These are phyloP conservation scores for Pezicula rhizophila DNA, from an alignment of 2,329 filamentous ascomycete genomes.

Conservation along the genomic window DNA sequence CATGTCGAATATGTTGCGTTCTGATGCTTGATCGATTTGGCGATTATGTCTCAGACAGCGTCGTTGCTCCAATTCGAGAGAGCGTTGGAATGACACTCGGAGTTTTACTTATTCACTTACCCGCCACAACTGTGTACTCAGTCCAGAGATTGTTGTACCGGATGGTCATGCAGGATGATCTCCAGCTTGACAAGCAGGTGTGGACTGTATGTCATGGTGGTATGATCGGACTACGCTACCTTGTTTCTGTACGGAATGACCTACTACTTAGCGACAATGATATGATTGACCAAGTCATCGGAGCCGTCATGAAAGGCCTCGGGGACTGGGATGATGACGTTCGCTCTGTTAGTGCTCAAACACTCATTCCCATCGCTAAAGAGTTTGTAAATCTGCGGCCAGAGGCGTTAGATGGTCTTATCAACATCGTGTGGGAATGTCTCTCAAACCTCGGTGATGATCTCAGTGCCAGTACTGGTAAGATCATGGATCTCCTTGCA, in stretches of 20 bases:
- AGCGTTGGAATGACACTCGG: conserved; percentile 92
- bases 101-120: conserved; percentile 78
- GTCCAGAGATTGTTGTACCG: conserved; percentile 81
- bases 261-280: conserved; percentile 75
- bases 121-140: conserved; percentile 70
- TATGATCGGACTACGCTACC: conserved; percentile 93
- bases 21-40: conserved; percentile 97
- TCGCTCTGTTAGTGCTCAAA: conserved; percentile 94
- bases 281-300: conserved; percentile 88
- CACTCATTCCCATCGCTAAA: conserved; percentile 88
- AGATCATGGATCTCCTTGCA: conserved; percentile 95
- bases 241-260: conserved; percentile 92
- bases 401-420: conserved; percentile 69
- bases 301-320: conserved; percentile 90
- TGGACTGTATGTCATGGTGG: conserved; percentile 98
- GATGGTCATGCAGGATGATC: conserved; percentile 86
- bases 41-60: conserved; percentile 95
- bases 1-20: conserved; percentile 90
- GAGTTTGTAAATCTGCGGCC: conserved; percentile 87
- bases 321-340: conserved; percentile 92
- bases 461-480: conserved; percentile 91
- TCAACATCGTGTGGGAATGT: conserved; percentile 96
- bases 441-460: conserved; percentile 95
- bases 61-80: conserved; percentile 91
- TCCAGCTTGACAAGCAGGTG: conserved; percentile 64